Evolutionary conservation across 169 alveolate genomes (phyloP).

Genomic region (Cyclospora cayetanensis): DNA sequence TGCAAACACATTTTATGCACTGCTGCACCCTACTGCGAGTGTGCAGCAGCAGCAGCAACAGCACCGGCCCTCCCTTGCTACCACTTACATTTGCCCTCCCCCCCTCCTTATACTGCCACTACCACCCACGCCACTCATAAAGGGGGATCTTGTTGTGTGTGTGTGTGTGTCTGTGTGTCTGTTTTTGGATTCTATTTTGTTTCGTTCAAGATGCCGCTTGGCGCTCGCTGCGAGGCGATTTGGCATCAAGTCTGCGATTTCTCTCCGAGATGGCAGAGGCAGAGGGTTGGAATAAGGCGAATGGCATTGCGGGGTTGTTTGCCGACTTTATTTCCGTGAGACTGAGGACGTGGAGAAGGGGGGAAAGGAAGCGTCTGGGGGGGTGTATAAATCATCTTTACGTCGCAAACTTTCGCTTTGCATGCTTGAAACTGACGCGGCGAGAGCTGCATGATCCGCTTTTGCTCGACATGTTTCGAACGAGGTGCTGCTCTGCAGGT

Average conservation of each 20-base stretch:
- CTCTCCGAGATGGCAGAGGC: not conserved
- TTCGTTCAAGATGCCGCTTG: not conserved
- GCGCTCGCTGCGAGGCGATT: not conserved
- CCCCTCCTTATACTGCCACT: not conserved
- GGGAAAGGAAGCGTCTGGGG: no score
- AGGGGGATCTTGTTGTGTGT: not conserved
- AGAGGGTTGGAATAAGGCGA: not conserved
- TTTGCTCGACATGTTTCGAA: no score
- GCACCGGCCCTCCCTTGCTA: not conserved
- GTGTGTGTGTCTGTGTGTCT: not conserved
- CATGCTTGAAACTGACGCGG: no score
- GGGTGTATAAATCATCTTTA: no score
- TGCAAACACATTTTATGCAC: not conserved
- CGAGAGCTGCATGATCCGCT: no score
- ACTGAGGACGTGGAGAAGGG: no score
- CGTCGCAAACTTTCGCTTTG: no score
- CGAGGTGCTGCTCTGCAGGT: no score
- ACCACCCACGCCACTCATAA: no score
- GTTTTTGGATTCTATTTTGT: not conserved
- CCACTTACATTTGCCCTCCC: not conserved
- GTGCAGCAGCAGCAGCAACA: not conserved
- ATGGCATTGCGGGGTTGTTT: not conserved
- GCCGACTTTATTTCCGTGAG: not conserved
- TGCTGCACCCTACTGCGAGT: no score
- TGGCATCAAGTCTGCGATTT: not conserved